phyloP scores from a whole-genome alignment of 164 flowering plant genomes.

The Annona cherimola region DNA sequence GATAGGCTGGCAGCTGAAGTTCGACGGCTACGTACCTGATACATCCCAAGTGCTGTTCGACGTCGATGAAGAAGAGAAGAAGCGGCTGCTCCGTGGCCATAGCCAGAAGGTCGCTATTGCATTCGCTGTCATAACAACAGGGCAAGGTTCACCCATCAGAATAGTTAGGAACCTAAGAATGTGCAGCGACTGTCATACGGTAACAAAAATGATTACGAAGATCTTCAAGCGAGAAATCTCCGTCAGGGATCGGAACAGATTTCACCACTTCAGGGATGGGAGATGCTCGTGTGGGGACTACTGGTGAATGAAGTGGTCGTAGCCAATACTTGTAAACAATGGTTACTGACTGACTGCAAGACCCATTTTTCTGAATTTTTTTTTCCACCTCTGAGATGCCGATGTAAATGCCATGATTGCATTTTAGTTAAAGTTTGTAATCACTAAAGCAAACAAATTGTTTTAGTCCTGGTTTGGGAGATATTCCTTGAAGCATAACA shows the following conservation, averaged over 20 bases:
- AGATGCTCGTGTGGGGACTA: constrained; percentile 73
- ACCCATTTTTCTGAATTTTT: too few species aligned
- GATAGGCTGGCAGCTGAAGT: constrained; percentile 84
- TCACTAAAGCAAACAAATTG: too few species aligned
- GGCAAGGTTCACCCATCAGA: constrained; percentile 47
- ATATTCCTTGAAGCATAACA: too few species aligned
- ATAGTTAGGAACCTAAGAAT: constrained; percentile 68
- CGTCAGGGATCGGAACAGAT: constrained; percentile 63
- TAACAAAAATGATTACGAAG: constrained; percentile 51
- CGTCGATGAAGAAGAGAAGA: constrained; percentile 72
- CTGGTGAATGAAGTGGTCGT: constrained; percentile 43
- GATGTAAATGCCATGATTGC: too few species aligned
- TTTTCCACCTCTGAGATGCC: too few species aligned
- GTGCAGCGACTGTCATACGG: constrained; percentile 77
- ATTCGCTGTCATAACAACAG: constrained; percentile 52
- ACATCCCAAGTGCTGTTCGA: constrained; percentile 52
- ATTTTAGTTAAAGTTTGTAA: too few species aligned
- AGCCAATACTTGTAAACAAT: neutral
- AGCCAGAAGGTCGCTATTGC: constrained; percentile 84
- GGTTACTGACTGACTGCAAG: neutral
- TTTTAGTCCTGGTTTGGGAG: too few species aligned
- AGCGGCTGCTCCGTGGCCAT: constrained; percentile 45
- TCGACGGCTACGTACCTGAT: constrained; percentile 73
- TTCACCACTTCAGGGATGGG: constrained; percentile 80
- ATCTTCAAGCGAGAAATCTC: constrained; percentile 51